Base-by-base conservation (phyloP, 1,284 basidiomycete species). In the Cutaneotrichosporon sp. region DNA sequence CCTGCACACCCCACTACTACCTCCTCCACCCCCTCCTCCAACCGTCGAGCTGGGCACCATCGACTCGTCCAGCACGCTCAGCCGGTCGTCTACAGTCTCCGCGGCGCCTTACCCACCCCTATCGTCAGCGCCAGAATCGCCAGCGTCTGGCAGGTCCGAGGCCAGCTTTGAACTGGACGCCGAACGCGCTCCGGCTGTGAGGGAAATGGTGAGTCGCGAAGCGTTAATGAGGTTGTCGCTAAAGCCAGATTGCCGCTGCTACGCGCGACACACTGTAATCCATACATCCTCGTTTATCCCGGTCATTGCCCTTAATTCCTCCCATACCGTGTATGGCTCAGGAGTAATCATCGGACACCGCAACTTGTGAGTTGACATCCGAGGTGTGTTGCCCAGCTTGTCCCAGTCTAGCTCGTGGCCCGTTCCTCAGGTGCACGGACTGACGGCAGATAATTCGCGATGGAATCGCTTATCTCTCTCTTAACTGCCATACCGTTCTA, bases 1-100 rank as follows among this genome's bases (percentile, higher is more conserved):
- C 34, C 59, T 66, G 26, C 59, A 62, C 37, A 72, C 72, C 4
- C 72, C 72, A 1, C 59, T 74, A 46, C 46, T 73, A 32, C 70
- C 69, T 0, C 61, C 62, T 3, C 46, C 57, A 3, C 38, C 61
- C 2, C 61, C 45, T 16, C 64, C 71, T 0, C 50, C 58, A 9
- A 43, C 61, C 9, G 56, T 75, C 33, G 71, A 73, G 52, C 63
- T 73, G 31, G 33, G 52, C 46, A 54, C 57, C 29, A 48, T 55
- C 11, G 25, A 22, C 22, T 4, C 32, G 20, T 25, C 45, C n/a
- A 11, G 19, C 5, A 17, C 29, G 9, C 14, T n/a, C 24, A 17
- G 12, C 9, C n/a, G 6, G 22, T 24, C 24, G 17, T 20, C 5
- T 42, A 14, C 41, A 8, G 26, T 27, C n/a, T 29, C 25, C 26